Conservation (phyloP, 139 green algal species). For the Chlorella sp. region DNA sequence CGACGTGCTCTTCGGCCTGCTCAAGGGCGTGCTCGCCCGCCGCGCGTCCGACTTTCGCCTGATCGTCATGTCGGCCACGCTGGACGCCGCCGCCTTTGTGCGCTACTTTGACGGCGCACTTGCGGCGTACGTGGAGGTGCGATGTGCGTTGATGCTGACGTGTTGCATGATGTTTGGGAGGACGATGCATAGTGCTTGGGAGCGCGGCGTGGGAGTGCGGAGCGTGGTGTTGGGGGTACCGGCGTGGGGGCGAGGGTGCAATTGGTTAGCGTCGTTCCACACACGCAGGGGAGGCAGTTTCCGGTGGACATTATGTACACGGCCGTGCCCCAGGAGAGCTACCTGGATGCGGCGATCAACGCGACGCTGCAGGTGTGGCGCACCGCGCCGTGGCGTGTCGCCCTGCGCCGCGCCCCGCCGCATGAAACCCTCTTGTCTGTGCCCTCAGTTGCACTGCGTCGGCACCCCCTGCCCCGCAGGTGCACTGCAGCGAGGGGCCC, state of each 20-base stretch:
- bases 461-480: slow-evolving; percentile 37
- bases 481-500: slow-evolving; percentile 70
- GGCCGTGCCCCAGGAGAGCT: slow-evolving; percentile 77
- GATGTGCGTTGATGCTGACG: too few species aligned
- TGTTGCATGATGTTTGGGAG: too few species aligned
- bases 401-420: too few species aligned
- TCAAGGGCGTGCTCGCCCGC: slow-evolving; percentile 69
- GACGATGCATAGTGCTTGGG: background rate
- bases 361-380: slow-evolving; percentile 70
- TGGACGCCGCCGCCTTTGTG: slow-evolving; percentile 83
- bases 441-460: too few species aligned
- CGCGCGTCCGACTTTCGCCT: slow-evolving; percentile 51
- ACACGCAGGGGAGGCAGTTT: slow-evolving; percentile 69
- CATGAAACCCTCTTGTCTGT: too few species aligned
- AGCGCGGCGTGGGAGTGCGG: too few species aligned
- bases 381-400: too few species aligned
- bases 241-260: too few species aligned
- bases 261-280: too few species aligned
- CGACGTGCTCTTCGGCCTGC: slow-evolving; percentile 92
- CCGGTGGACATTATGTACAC: slow-evolving; percentile 84
- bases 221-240: too few species aligned
- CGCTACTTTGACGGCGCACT: slow-evolving; percentile 75
- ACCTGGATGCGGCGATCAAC: slow-evolving; percentile 85
- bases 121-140: slow-evolving; percentile 62
- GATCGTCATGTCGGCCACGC: slow-evolving; percentile 95